Conservation (phyloP, 2,329 filamentous ascomycete species). For the Neophaeococcomyces mojaviensis region DNA sequence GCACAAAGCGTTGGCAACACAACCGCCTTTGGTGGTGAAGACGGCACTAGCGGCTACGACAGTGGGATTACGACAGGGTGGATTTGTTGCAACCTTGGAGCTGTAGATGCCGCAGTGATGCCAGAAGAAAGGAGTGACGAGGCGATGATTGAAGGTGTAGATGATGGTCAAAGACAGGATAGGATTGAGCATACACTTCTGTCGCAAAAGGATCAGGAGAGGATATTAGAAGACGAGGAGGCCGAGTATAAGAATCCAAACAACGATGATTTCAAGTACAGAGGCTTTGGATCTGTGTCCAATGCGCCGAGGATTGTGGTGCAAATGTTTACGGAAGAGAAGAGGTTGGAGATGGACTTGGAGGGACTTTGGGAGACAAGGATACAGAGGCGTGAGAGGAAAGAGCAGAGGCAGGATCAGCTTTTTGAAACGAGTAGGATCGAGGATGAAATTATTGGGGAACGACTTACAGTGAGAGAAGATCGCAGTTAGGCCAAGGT, state of each 20-base stretch:
- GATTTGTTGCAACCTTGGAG: conserved; percentile 88
- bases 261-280: conserved; percentile 41
- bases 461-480: neutral
- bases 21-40: conserved; percentile 21
- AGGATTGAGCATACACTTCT: conserved; percentile 10
- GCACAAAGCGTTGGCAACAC: conserved; percentile 62
- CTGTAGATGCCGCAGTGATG: conserved; percentile 47
- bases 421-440: conserved; percentile 5
- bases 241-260: conserved; percentile 31
- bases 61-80: conserved; percentile 89
- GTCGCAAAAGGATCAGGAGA: conserved; percentile 14
- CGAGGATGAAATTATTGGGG: conserved; percentile 6
- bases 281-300: conserved; percentile 64
- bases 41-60: conserved; percentile 55
- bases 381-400: conserved; percentile 13
- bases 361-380: conserved; percentile 54
- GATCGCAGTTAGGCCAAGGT: no score
- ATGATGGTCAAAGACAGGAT: conserved; percentile 15
- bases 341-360: conserved; percentile 58
- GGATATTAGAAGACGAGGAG: conserved; percentile 24
- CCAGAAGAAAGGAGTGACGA: conserved; percentile 22
- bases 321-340: conserved; percentile 65
- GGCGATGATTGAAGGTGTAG: conserved; percentile 5
- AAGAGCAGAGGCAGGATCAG: conserved; percentile 12
- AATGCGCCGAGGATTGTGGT: conserved; percentile 58